Base-by-base conservation (phyloP, 2,329 filamentous ascomycete genomes). In the Colletotrichum lini region DNA sequence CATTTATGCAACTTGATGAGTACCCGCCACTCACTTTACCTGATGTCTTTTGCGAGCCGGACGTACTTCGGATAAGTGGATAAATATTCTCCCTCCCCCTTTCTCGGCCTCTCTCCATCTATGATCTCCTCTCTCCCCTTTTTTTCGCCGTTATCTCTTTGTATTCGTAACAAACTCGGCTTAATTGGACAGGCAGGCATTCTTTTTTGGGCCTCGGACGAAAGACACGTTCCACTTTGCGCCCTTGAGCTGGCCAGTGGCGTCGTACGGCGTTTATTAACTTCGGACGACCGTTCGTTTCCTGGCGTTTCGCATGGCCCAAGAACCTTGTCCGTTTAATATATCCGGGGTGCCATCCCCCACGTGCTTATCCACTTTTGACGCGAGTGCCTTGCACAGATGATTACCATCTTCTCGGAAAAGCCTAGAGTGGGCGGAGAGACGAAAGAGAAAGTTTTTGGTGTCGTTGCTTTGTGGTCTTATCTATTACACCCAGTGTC, bases 201-300 rank as follows among this genome's bases (percentile, higher is more conserved):
- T 16, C 38, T 21, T 62, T 63, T 49, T 63, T 50, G 21, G 40
- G 30, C 26, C 47, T 54, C 64, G 65, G 65, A 59, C 54, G 52
- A 63, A 23, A 30, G 40, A 38, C 4, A 30, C 40, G 30, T 9
- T 35, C 58, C 58, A 63, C 45, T 6, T 26, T 52, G 23, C 53
- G 68, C 58, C 65, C 68, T 53, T 21, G 58, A n/a, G 26, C 15
- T 44, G 38, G 21, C 65, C 68, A 68, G 65, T 64, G 35, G 40
- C 16, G 40, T 53, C 18, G 13, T 45, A 16, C 26, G 13, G 44
- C 13, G 50, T 40, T 53, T 26, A 59, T 72, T 53, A 70, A 72
- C 60, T 70, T 70, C 61, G 57, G 70, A 70, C 70, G 61, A 70
- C 53, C 56, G 67, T 65, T 72, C 44, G 67, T 65, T 58, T 66